Percentiles rank a stretch among this genome's conserved stretches.
Evolutionary conservation across 2,329 filamentous ascomycete species (phyloP).

Genomic region (Ascochyta fabae): DNA sequence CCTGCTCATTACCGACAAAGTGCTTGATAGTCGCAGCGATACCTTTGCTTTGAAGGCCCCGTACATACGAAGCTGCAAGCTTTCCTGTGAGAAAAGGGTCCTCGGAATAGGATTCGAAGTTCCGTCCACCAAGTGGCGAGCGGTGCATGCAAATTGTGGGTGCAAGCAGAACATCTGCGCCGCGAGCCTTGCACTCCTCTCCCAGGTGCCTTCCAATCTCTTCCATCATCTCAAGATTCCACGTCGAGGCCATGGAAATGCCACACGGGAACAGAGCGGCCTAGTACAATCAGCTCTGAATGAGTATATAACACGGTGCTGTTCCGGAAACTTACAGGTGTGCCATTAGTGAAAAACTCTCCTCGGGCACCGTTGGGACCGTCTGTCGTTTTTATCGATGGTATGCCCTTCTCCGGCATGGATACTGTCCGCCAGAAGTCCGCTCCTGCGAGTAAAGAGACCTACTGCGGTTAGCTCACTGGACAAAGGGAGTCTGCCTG

Average conservation of each 20-base stretch:
- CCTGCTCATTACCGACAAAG: constrained; percentile 76
- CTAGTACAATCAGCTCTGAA: constrained; percentile 47
- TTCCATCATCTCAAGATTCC: constrained; percentile 74
- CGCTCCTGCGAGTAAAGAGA: constrained; percentile 56
- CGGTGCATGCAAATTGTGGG: constrained; percentile 84
- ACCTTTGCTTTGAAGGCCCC: constrained; percentile 74
- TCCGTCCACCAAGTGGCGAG: constrained; percentile 81
- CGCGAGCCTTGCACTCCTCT: constrained; percentile 74
- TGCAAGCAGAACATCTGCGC: constrained; percentile 74
- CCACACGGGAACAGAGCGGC: constrained; percentile 82
- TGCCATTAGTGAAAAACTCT: constrained; percentile 67
- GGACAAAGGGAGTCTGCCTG: background rate
- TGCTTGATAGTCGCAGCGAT: constrained; percentile 82
- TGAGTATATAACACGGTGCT: too few species aligned
- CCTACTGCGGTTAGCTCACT: constrained; percentile 38
- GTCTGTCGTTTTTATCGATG: constrained; percentile 70
- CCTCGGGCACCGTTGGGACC: constrained; percentile 74
- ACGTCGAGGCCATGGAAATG: constrained; percentile 78
- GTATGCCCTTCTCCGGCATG: constrained; percentile 66
- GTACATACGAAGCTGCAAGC: constrained; percentile 73
- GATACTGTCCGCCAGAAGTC: constrained; percentile 75
- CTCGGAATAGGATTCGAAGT: constrained; percentile 87
- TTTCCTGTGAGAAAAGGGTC: constrained; percentile 79
- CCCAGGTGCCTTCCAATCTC: constrained; percentile 75
- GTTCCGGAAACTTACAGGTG: constrained; percentile 43